Conservation (phyloP, 495 filamentous ascomycete genomes). For the Baudoinia panamericana region DNA sequence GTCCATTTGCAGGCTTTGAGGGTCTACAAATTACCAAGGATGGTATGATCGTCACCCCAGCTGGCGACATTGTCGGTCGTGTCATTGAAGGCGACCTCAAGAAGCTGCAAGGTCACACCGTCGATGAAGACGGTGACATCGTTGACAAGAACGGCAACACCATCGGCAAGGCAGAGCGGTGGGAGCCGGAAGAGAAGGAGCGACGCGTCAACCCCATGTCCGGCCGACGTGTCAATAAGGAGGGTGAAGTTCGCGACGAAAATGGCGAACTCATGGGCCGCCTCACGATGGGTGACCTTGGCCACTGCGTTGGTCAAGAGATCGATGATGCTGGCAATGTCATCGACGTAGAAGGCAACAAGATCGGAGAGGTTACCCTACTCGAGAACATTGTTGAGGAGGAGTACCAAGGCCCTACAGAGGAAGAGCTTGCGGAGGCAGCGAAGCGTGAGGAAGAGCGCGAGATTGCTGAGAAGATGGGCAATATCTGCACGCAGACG, state of each 20-base stretch:
- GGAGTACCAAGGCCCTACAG: conserved; percentile 37
- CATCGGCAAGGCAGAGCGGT: conserved; percentile 69
- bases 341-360: conserved; percentile 66
- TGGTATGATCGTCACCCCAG: conserved; percentile 49
- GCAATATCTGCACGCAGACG: conserved; percentile 58
- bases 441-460: conserved; percentile 51
- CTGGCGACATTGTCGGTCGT: conserved; percentile 57
- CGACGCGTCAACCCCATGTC: conserved; percentile 55
- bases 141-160: conserved; percentile 70
- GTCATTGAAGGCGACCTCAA: conserved; percentile 60
- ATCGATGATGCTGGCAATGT: conserved; percentile 83
- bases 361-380: conserved; percentile 66
- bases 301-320: conserved; percentile 57
- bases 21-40: conserved; percentile 61
- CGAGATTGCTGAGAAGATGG: conserved; percentile 68
- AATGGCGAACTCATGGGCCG: conserved; percentile 72
- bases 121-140: conserved; percentile 76
- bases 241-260: conserved; percentile 69
- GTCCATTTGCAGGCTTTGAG: conserved; percentile 67
- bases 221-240: conserved; percentile 64
- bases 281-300: conserved; percentile 60
- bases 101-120: conserved; percentile 55
- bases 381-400: conserved; percentile 56
- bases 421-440: conserved; percentile 41
- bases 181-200: conserved; percentile 64